Percentiles rank a stretch among this genome's conserved stretches.
phyloP scores from a whole-genome alignment of 257 asterid genomes.

The Solanum megistacrolobum region DNA sequence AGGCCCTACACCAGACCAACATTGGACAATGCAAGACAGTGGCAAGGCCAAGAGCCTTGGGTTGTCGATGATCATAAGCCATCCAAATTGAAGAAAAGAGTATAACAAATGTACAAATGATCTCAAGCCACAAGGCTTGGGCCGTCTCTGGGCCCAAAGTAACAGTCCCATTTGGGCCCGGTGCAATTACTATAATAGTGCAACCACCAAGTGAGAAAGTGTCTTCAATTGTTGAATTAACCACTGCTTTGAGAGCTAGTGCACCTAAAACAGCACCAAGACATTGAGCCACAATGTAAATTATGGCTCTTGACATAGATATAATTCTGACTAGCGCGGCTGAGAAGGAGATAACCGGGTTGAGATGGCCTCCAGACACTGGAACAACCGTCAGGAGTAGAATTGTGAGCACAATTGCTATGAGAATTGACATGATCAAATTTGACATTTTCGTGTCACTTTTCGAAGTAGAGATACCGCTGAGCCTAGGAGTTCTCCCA shows the following conservation, averaged over 20 bases:
- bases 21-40: constrained; percentile 14
- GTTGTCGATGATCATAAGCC: constrained; percentile 65
- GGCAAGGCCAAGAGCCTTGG: constrained; percentile 31
- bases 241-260: too few species aligned
- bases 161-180: constrained; percentile 44
- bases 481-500: constrained; percentile 59
- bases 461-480: constrained; percentile 51
- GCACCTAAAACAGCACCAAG: too few species aligned
- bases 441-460: constrained; percentile 14
- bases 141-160: constrained; percentile 28
- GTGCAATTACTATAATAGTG: constrained; percentile 36
- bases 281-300: too few species aligned
- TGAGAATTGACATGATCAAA: too few species aligned
- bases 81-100: constrained; percentile 65
- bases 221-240: too few species aligned
- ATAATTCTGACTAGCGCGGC: too few species aligned
- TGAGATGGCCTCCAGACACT: too few species aligned
- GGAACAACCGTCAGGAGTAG: too few species aligned
- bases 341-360: too few species aligned
- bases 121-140: constrained; percentile 72
- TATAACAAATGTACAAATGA: constrained; percentile 44
- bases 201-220: constrained; percentile 69
- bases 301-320: too few species aligned
- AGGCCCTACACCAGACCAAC: constrained; percentile 54
- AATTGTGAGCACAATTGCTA: too few species aligned